Base-by-base conservation (phyloP, 2,329 filamentous ascomycete genomes). In the Zymoseptoria passerinii region DNA sequence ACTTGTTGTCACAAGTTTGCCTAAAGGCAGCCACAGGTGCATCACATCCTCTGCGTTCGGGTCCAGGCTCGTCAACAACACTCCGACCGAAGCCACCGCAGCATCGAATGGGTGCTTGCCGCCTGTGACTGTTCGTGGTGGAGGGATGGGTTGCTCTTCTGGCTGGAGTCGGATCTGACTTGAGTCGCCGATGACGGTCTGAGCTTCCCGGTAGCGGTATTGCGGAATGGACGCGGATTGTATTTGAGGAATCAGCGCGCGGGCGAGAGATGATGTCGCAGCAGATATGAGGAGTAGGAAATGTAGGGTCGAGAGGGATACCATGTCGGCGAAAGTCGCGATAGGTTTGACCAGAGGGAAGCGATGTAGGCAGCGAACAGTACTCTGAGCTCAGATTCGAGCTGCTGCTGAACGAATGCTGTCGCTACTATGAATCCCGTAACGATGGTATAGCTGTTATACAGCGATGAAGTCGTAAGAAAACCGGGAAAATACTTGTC, bases 21-120 rank as follows among this genome's bases (percentile, higher is more conserved):
- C 64, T n/a, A 71, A 52, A 7, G 70, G 70, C 44, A 72, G 51
- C 70, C 68, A 72, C 10, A 69, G 53, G 58, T 70, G 70, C 48
- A 59, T 50, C 19, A 65, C 60, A n/a, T 65, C 58, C 19, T 58
- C 62, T 7, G 35, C 35, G 35, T 44, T 44, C 2, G 35, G 35
- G 29, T 63, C 58, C 2, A 58, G 18, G 44, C 61, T 20, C 7
- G 65, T 70, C 48, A 72, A 66, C 10, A 71, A 58, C 52, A 72
- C 52, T 13, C 69, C 70, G 28, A 68, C 67, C 1, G 67, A 70
- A 35, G 67, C 67, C 27, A 66, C 57, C 28, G 60, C 58, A n/a
- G 64, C 67, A 10, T 69, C 67, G 52, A 67, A 62, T 20, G 48
- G 54, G 44, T 55, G 49, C 40, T 48, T 19, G 35, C 23, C 18